These are phyloP conservation scores for Batkoa obscura DNA, from an alignment of 371 early-diverging fungal genomes.

Conservation along the genomic window DNA sequence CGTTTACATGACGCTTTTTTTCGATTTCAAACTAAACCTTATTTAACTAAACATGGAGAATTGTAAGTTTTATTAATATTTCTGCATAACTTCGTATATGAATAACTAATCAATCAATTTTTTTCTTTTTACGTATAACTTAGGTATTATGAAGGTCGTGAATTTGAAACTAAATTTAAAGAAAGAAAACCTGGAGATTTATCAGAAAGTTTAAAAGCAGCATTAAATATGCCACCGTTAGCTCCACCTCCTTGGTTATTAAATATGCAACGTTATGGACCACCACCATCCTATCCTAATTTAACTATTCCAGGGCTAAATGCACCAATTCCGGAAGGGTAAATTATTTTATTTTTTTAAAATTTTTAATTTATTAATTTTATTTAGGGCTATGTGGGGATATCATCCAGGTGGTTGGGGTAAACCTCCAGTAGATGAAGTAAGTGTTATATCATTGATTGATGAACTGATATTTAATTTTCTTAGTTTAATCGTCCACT, in stretches of 20 bases:
- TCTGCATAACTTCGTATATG: too few species aligned
- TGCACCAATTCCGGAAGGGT: constrained; percentile 90
- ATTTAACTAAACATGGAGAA: constrained; percentile 70
- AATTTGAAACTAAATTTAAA: constrained; percentile 78
- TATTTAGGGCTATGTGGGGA: constrained; percentile 78
- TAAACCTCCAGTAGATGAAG: constrained; percentile 89
- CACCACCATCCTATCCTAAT: constrained; percentile 89
- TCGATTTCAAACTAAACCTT: constrained; percentile 76
- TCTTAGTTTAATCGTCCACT: constrained; percentile 62
- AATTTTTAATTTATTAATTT: background rate
- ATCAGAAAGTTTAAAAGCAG: constrained; percentile 67
- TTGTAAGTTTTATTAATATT: constrained; percentile 18
- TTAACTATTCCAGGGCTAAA: constrained; percentile 91
- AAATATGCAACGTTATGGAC: constrained; percentile 97
- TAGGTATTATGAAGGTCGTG: constrained; percentile 81
- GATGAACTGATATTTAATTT: background rate
- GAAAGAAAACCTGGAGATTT: constrained; percentile 78
- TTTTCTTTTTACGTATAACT: too few species aligned
- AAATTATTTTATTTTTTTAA: constrained; percentile 1
- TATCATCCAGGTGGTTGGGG: constrained; percentile 98
- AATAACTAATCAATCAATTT: too few species aligned
- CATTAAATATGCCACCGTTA: constrained; percentile 75
- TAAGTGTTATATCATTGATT: constrained; percentile 6
- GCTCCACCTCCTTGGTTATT: constrained; percentile 98
- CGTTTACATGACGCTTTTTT: constrained; percentile 95